Evolutionary conservation across 441 rosid species (phyloP).

Genomic region (Euphorbia schlechtendalii): DNA sequence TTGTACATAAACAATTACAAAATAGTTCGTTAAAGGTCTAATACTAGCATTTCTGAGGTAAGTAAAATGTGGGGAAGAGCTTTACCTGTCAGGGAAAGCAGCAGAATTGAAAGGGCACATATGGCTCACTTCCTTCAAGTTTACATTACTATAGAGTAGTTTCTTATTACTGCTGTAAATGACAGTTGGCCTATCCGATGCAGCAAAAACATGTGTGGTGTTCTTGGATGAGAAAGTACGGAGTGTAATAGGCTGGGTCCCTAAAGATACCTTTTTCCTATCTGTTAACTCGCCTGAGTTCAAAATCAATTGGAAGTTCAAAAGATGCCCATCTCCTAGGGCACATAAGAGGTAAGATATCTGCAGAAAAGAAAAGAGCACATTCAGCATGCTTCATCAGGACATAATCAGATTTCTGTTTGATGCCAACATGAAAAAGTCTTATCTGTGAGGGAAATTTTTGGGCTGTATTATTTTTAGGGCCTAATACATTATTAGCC

Average conservation of each 20-base stretch:
- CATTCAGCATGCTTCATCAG: too few relatives aligned
- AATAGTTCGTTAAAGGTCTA: too few relatives aligned
- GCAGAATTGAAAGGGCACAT: constrained; percentile 99
- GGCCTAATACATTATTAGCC: too few relatives aligned
- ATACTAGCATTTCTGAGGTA: neutral
- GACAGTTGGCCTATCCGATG: constrained; percentile 97
- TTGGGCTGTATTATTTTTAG: too few relatives aligned
- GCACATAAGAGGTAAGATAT: constrained; percentile 90
- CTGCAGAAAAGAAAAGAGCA: constrained; percentile 34
- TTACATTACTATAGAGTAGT: constrained; percentile 90
- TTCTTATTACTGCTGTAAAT: constrained; percentile 98
- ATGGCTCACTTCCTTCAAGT: constrained; percentile 94
- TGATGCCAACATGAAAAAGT: too few relatives aligned
- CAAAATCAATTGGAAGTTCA: constrained; percentile 78
- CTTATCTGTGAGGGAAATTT: too few relatives aligned
- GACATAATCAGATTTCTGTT: too few relatives aligned
- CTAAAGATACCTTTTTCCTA: constrained; percentile 91
- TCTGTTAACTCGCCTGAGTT: constrained; percentile 69
- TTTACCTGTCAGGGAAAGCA: constrained; percentile 95
- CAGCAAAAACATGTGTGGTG: constrained; percentile 91
- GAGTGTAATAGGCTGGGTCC: constrained; percentile 94
- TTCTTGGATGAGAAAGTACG: constrained; percentile 94
- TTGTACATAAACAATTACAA: neutral
- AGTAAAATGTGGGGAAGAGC: neutral
- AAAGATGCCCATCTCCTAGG: constrained; percentile 96